Evolutionary conservation across 2,329 filamentous ascomycete genomes (phyloP), one percentile per base, ranked within the genome.

Genomic region (Fusarium irregulare): DNA sequence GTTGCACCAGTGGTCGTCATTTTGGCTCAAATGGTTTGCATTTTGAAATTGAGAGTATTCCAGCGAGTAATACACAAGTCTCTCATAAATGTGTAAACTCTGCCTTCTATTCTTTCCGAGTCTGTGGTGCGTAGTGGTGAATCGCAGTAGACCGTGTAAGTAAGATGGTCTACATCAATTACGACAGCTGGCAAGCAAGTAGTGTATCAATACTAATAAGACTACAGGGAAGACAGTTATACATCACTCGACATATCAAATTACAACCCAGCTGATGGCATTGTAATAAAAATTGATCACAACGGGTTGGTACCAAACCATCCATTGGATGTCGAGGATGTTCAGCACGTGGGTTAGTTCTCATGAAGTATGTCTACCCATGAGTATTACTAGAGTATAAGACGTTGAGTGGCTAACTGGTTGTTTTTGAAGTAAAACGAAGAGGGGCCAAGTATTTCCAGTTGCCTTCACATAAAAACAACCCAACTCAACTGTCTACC

Each of bases 271-370:
- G 10, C 18, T 25, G 11, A 11, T 34, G 11, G 11, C 6, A 37
- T 23, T 27, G 10, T 50, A 3, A 23, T 14, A n/a, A 7, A n/a
- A 16, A 23, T 4, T 37, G 11, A 37, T 11, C 14, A 25, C 16
- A 14, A 27, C 11, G 5, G 13, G 4, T n/a, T 28, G 14, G 3
- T 44, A 23, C 41, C 41, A 44, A 16, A 44, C 14, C 41, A 34
- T 28, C 5, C 5, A 28, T 28, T 6, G 28, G 12, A 28, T 7
- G 10, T 50, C 5, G 11, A 40, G 12, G 13, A 27, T 20, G 4
- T n/a, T 18, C 25, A 56, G 18, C 55, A 62, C 28, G 40, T 57
- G 34, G 14, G 27, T 47, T 40, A 18, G 57, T 56, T 47, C 57
- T 21, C 55, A 51, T 71, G 50, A 70, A 27, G 9, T 18, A n/a